Evolutionary conservation across 164 flowering plant species (phyloP).

Genomic region (Brasenia schreberi): DNA sequence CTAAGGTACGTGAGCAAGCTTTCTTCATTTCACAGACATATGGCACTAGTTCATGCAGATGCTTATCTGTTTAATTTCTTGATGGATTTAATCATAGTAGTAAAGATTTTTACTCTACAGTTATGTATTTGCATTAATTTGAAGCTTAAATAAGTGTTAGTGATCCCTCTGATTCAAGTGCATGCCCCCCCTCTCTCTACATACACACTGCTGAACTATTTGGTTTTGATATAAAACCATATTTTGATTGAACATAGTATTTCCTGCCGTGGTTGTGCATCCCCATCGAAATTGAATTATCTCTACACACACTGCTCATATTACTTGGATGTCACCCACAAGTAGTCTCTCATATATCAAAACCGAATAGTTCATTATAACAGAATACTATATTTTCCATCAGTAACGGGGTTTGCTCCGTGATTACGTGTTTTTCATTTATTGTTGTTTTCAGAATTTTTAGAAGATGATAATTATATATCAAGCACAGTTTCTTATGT

Average conservation of each 20-base stretch:
- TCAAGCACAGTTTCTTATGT: not conserved
- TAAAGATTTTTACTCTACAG: not conserved
- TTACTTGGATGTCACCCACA: too few relatives aligned
- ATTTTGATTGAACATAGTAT: too few relatives aligned
- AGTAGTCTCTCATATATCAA: not conserved
- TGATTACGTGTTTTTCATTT: not conserved
- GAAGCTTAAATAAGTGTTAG: not conserved
- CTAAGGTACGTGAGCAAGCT: conserved; percentile 33
- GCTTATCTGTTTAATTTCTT: not conserved
- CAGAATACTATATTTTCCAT: not conserved
- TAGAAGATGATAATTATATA: conserved; percentile 43
- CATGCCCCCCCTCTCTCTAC: too few relatives aligned
- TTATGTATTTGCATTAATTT: not conserved
- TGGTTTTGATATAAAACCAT: not conserved
- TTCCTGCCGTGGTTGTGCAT: too few relatives aligned
- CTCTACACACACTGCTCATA: too few relatives aligned
- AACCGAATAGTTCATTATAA: not conserved
- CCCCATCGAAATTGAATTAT: too few relatives aligned
- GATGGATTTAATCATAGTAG: not conserved
- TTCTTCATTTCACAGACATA: not conserved
- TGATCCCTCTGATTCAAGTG: not conserved
- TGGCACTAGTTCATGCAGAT: not conserved
- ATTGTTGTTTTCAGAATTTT: conserved; percentile 26
- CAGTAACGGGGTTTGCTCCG: not conserved
- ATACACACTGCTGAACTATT: not conserved